Percentiles rank a stretch among this genome's conserved stretches.
Conservation (phyloP, 805 yeast genomes). For the Wickerhamomyces tratensis region DNA sequence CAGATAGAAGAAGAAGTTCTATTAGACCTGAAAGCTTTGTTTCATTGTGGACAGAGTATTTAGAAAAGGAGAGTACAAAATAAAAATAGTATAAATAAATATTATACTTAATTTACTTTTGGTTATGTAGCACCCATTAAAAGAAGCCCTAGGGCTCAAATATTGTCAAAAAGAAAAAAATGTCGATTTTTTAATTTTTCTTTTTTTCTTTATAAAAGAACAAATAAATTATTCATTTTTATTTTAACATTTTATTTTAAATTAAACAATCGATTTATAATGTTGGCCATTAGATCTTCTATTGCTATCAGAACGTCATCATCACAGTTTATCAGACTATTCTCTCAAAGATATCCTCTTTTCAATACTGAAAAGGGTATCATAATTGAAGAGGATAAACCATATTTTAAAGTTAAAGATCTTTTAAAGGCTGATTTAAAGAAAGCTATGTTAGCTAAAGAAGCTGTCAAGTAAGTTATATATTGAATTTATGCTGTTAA, state of each 20-base stretch:
- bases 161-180: no score
- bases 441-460: constrained; percentile 36
- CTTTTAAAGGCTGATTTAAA: constrained; percentile 34
- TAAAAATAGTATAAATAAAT: not conserved
- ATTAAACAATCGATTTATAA: constrained; percentile 5
- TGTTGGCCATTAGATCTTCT: no score
- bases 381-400: constrained; percentile 5
- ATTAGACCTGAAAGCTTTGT: constrained; percentile 49
- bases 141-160: no score
- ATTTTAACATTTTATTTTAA: constrained; percentile 16
- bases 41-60: constrained; percentile 69
- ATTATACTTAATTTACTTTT: no score
- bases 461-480: constrained; percentile 18
- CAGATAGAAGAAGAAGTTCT: constrained; percentile 13
- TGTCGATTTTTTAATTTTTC: no score
- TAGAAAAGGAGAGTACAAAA: constrained; percentile 58
- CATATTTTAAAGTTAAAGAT: constrained; percentile 24
- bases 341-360: no score
- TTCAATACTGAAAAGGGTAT: no score
- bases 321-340: no score
- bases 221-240: not conserved
- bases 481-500: no score
- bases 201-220: no score
- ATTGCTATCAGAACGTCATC: no score
- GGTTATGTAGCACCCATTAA: no score